These are phyloP conservation scores for Pythium sp. DNA, from an alignment of 352 stramenopile genomes.

Conservation along the genomic window DNA sequence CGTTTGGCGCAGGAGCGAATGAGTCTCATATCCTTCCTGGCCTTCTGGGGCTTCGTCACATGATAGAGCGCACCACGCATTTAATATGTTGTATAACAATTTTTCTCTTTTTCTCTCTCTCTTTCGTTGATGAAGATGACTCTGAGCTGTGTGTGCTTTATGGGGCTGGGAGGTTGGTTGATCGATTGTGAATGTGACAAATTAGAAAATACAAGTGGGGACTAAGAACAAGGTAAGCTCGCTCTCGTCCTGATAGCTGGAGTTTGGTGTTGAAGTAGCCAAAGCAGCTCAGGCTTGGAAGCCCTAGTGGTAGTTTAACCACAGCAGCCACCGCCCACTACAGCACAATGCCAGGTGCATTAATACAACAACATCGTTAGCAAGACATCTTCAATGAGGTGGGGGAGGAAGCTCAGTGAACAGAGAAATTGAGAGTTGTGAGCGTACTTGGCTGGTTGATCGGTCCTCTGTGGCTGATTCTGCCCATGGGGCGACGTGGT, in stretches of 20 bases:
- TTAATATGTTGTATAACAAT: slow-evolving; percentile 19
- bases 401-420: background rate
- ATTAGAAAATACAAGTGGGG: background rate
- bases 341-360: background rate
- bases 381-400: background rate
- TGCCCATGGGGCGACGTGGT: slow-evolving; percentile 54
- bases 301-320: slow-evolving; percentile 22
- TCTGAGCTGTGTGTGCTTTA: background rate
- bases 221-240: background rate
- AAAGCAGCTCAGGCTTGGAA: background rate
- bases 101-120: slow-evolving; percentile 9
- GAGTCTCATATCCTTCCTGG: background rate
- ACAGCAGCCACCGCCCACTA: slow-evolving; percentile 57
- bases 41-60: slow-evolving; percentile 7
- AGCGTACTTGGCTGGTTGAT: slow-evolving; percentile 62
- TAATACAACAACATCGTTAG: background rate
- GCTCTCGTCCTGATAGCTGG: slow-evolving; percentile 21
- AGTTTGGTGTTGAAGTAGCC: background rate
- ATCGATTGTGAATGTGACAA: background rate
- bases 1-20: background rate
- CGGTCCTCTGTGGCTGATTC: slow-evolving; percentile 43
- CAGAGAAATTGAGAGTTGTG: background rate
- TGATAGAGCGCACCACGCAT: slow-evolving; percentile 13
- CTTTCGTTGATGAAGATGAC: background rate
- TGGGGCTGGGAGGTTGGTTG: background rate